Evolutionary conservation across 352 stramenopile genomes (phyloP).

Genomic region (Aphanomyces stellatus): DNA sequence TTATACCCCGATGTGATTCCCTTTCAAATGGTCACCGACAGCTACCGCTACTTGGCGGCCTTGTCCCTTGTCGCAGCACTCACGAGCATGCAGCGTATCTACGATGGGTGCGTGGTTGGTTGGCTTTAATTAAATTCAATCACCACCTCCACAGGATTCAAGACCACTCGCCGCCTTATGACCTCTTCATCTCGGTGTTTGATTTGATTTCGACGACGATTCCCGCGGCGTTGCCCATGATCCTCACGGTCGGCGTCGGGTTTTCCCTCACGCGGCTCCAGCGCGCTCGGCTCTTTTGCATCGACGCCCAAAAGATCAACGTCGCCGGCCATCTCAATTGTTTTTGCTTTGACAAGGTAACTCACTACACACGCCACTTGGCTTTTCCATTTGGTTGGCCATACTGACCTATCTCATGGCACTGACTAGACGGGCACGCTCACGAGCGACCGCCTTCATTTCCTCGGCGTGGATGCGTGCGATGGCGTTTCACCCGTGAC

Average conservation of each 20-base stretch:
- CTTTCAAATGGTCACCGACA: constrained; percentile 60
- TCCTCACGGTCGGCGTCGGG: constrained; percentile 44
- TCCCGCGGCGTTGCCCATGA: constrained; percentile 43
- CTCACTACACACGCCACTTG: not conserved
- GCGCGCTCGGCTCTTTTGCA: constrained; percentile 33
- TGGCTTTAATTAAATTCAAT: too few species aligned
- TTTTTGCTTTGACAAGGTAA: constrained; percentile 72
- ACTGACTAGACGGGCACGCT: constrained; percentile 46
- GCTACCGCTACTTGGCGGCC: constrained; percentile 46
- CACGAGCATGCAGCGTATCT: constrained; percentile 46
- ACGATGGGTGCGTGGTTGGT: constrained; percentile 7
- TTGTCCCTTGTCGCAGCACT: constrained; percentile 35
- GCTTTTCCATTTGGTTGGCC: too few species aligned
- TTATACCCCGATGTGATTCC: constrained; percentile 44
- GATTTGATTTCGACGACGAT: constrained; percentile 51
- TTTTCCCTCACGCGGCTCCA: constrained; percentile 49
- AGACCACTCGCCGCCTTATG: too few species aligned
- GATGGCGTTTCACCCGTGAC: not conserved
- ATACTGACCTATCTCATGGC: not conserved
- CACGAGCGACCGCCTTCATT: constrained; percentile 60
- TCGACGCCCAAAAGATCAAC: constrained; percentile 65
- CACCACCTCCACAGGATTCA: too few species aligned
- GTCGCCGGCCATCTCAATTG: constrained; percentile 56
- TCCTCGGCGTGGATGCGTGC: constrained; percentile 63
- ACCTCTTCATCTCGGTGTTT: constrained; percentile 34